Base-by-base conservation (phyloP, 306 rosid genomes). In the Quercus aquifolioides region DNA sequence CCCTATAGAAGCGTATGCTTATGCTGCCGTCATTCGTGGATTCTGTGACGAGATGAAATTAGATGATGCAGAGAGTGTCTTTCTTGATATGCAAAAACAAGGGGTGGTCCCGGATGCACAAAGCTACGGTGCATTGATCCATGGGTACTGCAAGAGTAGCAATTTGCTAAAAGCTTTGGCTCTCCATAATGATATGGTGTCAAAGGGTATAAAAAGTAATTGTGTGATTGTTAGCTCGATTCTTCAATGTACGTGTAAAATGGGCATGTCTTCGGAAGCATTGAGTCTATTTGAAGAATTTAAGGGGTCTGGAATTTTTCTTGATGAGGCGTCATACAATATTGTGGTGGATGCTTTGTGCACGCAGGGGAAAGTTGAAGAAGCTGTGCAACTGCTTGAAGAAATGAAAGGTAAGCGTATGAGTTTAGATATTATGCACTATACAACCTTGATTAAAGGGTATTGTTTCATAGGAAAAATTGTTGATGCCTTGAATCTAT, bases 401-500 rank as follows among this genome's bases (percentile, higher is more conserved):
- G 94, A 86, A 72, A 90, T 94, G 98, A 88, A 84, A 81, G 67
- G 43, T 59, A 87, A 79, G 75, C 57, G 54, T 26, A 76, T 91
- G 74, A 81, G 3, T 74, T 76, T 92, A 78, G 97, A 94, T 86
- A 26, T 86, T 73, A 82, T 84, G 78, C 98, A 92, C 82, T 92
- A 88, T 84, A 94, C 97, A 7, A 94, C 97, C 5, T 74, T 94
- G 65, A 91, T 94, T 54, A 82, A 80, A 55, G 98, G 98, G 55
- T 88, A 85, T 72, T 89, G 75, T 79, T 79, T 79, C 62, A 81
- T 76, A 70, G 92, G 90, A 68, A 80, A 87, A 41, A 71, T 81
- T 28, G 7, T 2, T 64, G 63, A 77, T 81, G 97, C 94, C 26
- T n/a, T 62, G 23, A 57, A 76, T 49, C 21, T 88, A 77, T 85